Base-by-base conservation (phyloP, 2,329 filamentous ascomycete genomes). In the Tolypocladium inflatum region DNA sequence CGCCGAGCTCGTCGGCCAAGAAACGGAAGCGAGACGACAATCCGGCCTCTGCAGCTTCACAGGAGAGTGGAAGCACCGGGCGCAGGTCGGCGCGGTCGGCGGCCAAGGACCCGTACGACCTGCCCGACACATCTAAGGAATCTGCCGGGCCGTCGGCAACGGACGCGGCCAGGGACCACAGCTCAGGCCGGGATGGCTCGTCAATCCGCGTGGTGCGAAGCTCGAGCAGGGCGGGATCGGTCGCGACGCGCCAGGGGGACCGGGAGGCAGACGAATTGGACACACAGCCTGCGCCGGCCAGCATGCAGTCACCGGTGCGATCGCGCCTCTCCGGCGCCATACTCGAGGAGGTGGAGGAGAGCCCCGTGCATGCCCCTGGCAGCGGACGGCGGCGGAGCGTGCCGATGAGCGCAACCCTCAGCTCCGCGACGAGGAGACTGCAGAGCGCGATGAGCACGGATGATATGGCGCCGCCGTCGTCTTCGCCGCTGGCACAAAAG, bases 361-460 rank as follows among this genome's bases (percentile, higher is more conserved):
- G 81, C 58, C 82, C 83, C 0, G 70, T 64, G 10, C 68, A 80
- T 62, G 81, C 80, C 17, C 82, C 82, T 1, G 82, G 82, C 2
- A 84, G 80, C 61, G 82, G 81, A 1, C 76, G 74, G 10, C 71
- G 80, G 54, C 74, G 76, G 33, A 73, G 66, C 4, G 65, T 80
- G 17, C 69, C 66, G 17, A 64, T 70, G 9, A 70, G 67, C 39
- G 71, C 69, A 0, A 70, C 70, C 1, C 59, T 75, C 9, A 72
- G 70, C 2, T 77, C 74, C 3, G 78, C 74, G 26, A 68, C 71
- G 0, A 72, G 73, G 0, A 72, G 73, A n/a, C 65, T 83, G 19
- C 76, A 79, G 51, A 69, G 73, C 56, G 68, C 74, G 0, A 57
- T 79, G 0, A 63, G 65, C 26, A 65, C 67, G 1, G 68, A 70